Evolutionary conservation across 2,329 filamentous ascomycete genomes (phyloP).

Genomic region (Aulographum hederae): DNA sequence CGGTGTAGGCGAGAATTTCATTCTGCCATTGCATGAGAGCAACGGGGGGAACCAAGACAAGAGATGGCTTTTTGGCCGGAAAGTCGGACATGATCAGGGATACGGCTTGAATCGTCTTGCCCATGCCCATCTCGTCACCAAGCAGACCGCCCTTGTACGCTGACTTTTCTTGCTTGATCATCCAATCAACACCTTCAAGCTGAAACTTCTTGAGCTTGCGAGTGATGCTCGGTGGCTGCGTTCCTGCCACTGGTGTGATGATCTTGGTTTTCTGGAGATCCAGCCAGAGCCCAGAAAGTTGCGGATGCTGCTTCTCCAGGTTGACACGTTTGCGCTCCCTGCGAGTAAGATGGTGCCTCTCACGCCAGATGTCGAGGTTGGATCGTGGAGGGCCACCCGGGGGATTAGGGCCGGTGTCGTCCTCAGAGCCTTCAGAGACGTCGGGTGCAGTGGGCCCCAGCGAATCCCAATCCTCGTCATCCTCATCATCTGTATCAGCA

Average conservation of each 20-base stretch:
- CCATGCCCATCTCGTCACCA: constrained; percentile 97
- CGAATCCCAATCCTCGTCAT: background rate
- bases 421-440: background rate
- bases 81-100: constrained; percentile 97
- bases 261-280: constrained; percentile 50
- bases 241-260: constrained; percentile 43
- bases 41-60: constrained; percentile 83
- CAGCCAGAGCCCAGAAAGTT: constrained; percentile 70
- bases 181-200: constrained; percentile 85
- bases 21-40: constrained; percentile 84
- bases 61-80: constrained; percentile 60
- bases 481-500: background rate
- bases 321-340: constrained; percentile 40
- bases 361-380: constrained; percentile 12
- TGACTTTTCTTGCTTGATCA: constrained; percentile 74
- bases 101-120: constrained; percentile 96
- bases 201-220: constrained; percentile 85
- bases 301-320: constrained; percentile 60
- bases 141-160: constrained; percentile 78
- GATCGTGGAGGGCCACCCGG: constrained; percentile 6
- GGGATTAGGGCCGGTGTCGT: background rate
- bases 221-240: constrained; percentile 60
- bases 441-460: background rate
- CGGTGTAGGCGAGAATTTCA: constrained; percentile 48
- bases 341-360: constrained; percentile 17